Conservation (phyloP, 768 basidiomycete genomes). For the Paxillus involutus region DNA sequence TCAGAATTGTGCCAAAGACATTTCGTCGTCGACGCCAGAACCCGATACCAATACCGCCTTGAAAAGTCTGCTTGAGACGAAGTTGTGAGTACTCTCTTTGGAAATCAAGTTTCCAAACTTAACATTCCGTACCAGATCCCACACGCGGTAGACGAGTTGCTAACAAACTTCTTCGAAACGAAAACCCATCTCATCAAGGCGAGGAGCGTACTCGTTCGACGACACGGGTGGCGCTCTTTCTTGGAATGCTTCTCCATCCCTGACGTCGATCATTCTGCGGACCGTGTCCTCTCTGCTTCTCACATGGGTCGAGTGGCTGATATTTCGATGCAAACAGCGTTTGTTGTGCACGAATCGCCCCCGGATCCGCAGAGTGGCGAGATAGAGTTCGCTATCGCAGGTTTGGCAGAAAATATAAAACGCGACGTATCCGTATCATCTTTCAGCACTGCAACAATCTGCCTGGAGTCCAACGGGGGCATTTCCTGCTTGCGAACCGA, state of each 20-base stretch:
- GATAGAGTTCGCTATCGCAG: background rate
- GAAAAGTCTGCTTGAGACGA: background rate
- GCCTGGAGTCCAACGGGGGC: constrained; percentile 3
- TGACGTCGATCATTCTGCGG: background rate
- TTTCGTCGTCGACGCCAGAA: background rate
- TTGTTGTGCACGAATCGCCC: constrained; percentile 2
- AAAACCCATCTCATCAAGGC: constrained; percentile 7
- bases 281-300: background rate
- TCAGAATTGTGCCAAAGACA: background rate
- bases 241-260: constrained; percentile 11
- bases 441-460: constrained; percentile 2
- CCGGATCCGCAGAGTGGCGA: background rate
- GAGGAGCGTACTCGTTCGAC: background rate
- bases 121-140: background rate
- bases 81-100: background rate
- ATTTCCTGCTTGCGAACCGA: background rate
- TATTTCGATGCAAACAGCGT: background rate
- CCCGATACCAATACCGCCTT: background rate
- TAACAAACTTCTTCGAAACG: background rate
- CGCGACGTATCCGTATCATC: background rate
- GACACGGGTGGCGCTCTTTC: background rate
- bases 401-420: background rate
- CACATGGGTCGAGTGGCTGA: background rate
- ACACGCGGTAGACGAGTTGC: background rate
- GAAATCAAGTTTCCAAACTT: background rate